These are phyloP conservation scores for Uronychia setigera DNA, from an alignment of 73 alveolate genomes.

Conservation along the genomic window DNA sequence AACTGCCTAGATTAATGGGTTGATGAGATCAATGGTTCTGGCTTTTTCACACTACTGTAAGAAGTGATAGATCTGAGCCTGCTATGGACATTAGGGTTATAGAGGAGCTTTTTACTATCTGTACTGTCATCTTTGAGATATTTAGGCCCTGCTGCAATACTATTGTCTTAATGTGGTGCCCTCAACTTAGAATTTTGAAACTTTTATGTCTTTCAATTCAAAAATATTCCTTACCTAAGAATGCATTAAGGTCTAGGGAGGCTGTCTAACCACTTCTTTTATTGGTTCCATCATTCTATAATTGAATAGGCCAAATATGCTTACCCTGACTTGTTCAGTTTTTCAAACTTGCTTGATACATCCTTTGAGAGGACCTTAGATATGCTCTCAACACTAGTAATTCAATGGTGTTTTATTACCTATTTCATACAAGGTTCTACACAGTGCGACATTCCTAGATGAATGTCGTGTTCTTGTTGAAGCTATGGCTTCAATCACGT, in stretches of 20 bases:
- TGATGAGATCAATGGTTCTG: neutral
- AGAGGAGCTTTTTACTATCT: no score
- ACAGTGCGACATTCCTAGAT: neutral
- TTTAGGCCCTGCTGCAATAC: no score
- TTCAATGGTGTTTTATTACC: neutral
- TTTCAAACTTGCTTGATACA: neutral
- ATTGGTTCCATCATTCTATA: neutral
- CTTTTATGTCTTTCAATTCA: no score
- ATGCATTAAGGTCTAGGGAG: neutral
- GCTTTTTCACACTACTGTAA: neutral
- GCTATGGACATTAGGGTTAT: neutral
- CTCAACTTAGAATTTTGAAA: no score
- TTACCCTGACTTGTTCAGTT: neutral
- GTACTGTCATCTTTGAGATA: no score
- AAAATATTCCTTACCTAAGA: neutral
- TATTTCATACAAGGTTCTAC: neutral
- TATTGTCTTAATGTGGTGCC: no score
- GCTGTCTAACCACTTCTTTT: neutral
- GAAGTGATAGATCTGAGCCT: neutral
- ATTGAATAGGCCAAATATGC: neutral
- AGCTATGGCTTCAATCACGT: neutral
- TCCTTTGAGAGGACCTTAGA: conserved; percentile 2
- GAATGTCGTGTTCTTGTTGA: neutral
- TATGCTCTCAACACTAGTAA: neutral
- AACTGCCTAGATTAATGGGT: no score